Evolutionary conservation across 257 asterid species (phyloP).

Genomic region (Verbascum thapsus): DNA sequence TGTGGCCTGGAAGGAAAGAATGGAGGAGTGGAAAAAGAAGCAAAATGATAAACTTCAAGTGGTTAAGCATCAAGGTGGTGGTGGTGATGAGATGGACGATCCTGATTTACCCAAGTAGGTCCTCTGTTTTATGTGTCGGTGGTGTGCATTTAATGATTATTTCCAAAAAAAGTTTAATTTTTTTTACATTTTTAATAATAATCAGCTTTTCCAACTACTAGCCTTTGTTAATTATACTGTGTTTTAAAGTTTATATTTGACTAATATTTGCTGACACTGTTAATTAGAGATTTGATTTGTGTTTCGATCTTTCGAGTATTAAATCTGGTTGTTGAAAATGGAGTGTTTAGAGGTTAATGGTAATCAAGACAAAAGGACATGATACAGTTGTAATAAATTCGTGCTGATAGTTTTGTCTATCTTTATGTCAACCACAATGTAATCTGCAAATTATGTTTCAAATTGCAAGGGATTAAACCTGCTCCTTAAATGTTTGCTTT

Average conservation of each 20-base stretch:
- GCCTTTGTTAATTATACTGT: constrained; percentile 26
- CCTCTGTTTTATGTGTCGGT: constrained; percentile 45
- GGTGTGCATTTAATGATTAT: constrained; percentile 35
- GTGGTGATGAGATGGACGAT: constrained; percentile 81
- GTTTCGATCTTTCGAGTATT: not conserved
- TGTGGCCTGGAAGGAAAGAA: constrained; percentile 97
- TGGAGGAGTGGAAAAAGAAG: constrained; percentile 98
- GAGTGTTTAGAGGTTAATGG: not conserved
- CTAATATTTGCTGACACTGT: constrained; percentile 19
- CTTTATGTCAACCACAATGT: not conserved
- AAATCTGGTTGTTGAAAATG: not conserved
- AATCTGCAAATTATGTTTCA: no score
- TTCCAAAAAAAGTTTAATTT: not conserved
- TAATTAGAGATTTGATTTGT: constrained; percentile 16
- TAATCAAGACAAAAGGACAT: not conserved
- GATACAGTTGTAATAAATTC: not conserved
- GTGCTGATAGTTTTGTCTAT: not conserved
- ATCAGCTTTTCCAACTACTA: constrained; percentile 33
- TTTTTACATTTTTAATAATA: constrained; percentile 28
- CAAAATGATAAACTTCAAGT: constrained; percentile 90
- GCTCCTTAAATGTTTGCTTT: no score
- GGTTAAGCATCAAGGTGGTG: constrained; percentile 86
- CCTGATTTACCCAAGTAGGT: constrained; percentile 95
- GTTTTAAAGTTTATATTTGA: constrained; percentile 13
- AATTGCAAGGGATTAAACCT: no score